Percentiles rank a stretch among this genome's conserved stretches.
Evolutionary conservation across 2,329 filamentous ascomycete species (phyloP).

Genomic region (Hymenoscyphus infarciens): DNA sequence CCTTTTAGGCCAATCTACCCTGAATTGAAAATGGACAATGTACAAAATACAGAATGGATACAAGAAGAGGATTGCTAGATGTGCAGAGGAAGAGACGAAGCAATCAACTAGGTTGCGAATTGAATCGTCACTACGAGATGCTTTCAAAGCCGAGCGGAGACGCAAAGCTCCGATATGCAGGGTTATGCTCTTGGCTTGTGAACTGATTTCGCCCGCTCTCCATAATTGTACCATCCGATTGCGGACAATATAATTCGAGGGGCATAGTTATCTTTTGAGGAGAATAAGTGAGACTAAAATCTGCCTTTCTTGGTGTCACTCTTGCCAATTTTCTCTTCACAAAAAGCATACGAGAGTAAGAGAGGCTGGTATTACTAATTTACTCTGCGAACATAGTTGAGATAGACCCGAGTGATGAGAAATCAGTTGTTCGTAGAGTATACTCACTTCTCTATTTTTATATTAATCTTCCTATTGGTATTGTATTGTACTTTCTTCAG

Average conservation of each 20-base stretch:
- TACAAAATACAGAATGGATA: slow-evolving; percentile 7
- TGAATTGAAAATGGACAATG: slow-evolving; percentile 3
- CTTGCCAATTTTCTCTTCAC: background rate
- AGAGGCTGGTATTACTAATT: too few relatives aligned
- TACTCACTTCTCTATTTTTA: too few relatives aligned
- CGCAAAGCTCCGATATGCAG: background rate
- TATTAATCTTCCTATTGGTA: too few relatives aligned
- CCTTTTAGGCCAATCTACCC: background rate
- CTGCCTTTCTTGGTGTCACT: too few relatives aligned
- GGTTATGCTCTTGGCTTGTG: background rate
- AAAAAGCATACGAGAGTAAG: background rate
- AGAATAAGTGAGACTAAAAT: background rate
- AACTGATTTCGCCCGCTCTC: background rate
- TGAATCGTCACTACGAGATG: background rate
- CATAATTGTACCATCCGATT: background rate
- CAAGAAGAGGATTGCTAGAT: background rate
- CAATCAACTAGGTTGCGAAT: background rate
- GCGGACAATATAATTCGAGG: background rate
- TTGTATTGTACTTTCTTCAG: too few relatives aligned
- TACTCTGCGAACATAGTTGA: too few relatives aligned
- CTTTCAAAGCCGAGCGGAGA: slow-evolving; percentile 6
- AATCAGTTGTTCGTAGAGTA: too few relatives aligned
- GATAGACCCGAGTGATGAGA: too few relatives aligned
- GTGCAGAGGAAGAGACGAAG: background rate
- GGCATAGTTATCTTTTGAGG: background rate